These are phyloP conservation scores for Oryza glumipatula DNA, from an alignment of 176 grass and related monocot species.

Conservation along the genomic window DNA sequence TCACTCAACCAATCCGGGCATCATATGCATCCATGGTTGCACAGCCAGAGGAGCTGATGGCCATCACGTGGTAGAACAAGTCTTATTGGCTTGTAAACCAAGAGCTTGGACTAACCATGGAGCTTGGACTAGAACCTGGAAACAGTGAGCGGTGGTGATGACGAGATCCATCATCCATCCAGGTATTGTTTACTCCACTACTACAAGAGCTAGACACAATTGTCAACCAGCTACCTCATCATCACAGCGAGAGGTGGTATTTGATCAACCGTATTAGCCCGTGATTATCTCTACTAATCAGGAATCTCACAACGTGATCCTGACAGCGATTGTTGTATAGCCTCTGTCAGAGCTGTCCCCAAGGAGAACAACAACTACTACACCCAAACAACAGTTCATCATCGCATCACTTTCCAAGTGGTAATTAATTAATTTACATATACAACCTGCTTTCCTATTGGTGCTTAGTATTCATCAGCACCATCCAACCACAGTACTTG, in stretches of 20 bases:
- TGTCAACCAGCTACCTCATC: neutral
- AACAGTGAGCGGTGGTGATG: no score
- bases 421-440: slow-evolving; percentile 31
- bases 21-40: neutral
- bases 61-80: no score
- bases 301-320: slow-evolving; percentile 45
- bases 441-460: neutral
- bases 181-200: neutral
- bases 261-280: neutral
- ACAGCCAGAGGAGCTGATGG: no score
- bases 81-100: no score
- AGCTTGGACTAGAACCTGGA: no score
- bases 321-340: slow-evolving; percentile 37
- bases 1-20: no score
- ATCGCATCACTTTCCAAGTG: slow-evolving; percentile 24
- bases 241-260: neutral
- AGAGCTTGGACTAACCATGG: no score
- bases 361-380: neutral
- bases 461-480: neutral
- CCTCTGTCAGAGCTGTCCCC: slow-evolving; percentile 45
- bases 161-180: neutral
- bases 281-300: slow-evolving; percentile 20
- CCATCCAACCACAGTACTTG: neutral
- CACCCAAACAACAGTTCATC: slow-evolving; percentile 28
- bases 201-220: neutral